A percentile compares a stretch with the other conserved stretches of the same genome.
phyloP scores from a whole-genome alignment of 1,284 basidiomycete genomes.

The Tylopilus sp. region DNA sequence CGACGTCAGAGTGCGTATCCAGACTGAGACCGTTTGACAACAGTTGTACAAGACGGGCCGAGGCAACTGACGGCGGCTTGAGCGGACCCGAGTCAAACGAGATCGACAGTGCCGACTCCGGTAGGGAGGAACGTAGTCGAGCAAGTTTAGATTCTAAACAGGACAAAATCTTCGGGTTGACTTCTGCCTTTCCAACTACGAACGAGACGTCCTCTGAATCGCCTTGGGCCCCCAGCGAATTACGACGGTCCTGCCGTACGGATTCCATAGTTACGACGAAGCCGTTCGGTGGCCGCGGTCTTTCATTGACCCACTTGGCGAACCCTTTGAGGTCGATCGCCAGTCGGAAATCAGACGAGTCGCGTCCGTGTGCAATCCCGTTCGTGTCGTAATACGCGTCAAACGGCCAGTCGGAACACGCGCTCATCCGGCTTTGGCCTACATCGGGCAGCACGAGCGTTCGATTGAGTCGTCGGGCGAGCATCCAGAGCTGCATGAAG shows the following conservation, averaged over 20 bases:
- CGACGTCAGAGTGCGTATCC: slow-evolving; percentile 2
- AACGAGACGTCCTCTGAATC: slow-evolving; percentile 6
- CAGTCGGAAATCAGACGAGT: not conserved
- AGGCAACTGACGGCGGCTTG: not conserved
- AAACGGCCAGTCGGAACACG: slow-evolving; percentile 44
- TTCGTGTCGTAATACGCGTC: slow-evolving; percentile 43
- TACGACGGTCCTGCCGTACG: not conserved
- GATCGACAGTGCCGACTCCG: slow-evolving; percentile 13
- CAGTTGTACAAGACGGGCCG: slow-evolving; percentile 11
- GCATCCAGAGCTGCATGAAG: slow-evolving; percentile 41
- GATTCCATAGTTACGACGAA: slow-evolving; percentile 15
- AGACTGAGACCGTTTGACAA: slow-evolving; percentile 12
- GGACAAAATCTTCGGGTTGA: slow-evolving; percentile 23
- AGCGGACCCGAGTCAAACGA: slow-evolving; percentile 4
- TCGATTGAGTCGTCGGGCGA: slow-evolving; percentile 43
- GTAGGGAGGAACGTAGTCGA: slow-evolving; percentile 19
- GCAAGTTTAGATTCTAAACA: slow-evolving; percentile 33
- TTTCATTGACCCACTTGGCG: slow-evolving; percentile 15
- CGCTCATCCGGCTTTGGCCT: slow-evolving; percentile 45
- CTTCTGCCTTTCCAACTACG: not conserved
- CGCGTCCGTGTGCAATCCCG: not conserved
- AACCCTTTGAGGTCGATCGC: slow-evolving; percentile 17
- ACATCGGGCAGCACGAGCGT: slow-evolving; percentile 53
- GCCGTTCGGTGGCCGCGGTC: slow-evolving; percentile 5
- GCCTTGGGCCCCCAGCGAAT: not conserved